Evolutionary conservation across 768 basidiomycete species (phyloP), one percentile per base, ranked within the genome.

Genomic region (Tulasnella sp.): DNA sequence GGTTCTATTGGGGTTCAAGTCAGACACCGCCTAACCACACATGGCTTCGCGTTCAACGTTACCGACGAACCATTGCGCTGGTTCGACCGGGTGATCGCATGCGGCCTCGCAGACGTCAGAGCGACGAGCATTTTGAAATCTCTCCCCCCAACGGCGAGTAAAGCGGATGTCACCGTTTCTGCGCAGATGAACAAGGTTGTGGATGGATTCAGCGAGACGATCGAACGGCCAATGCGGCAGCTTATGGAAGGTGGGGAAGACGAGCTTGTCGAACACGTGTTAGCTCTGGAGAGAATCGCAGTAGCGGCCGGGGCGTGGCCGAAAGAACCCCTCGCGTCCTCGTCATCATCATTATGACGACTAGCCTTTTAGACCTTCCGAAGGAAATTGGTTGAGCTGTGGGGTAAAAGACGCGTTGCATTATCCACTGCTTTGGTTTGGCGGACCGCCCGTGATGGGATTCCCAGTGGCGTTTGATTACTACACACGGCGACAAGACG

Each of bases 1-100:
- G 90, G 81, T 15, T 98, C 94, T 65, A 94, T 99, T 51, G 96
- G 96, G 41, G 90, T 99, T 51, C 92, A 97, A 68, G 83, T 98
- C 53, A 82, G 92, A 56, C 93, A 97, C 66, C 79, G 94, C 41
- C 77, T 99, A 55, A 94, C 96, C 41, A 85, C 83, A 23, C 96
- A 99, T 67, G 96, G 96, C 1, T 96, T 99, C 70, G 80, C 92
- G 1, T 71, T 97, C 66, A 99, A 99, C 69, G 74, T 97, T 59
- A 89, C 90, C 0, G 69, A 68, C 27, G 84, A 96, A 61, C 90
- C 91, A 3, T 66, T 82, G 23, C 61, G 71, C 21, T 98, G 94
- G 94, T 97, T 99, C 66, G 74, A 85, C 64, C 73, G 78, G 57
- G 77, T 98, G 49, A 80, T 94, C 4, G 96, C 94, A 2, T 99